Conservation (phyloP, 768 basidiomycete genomes). For the Calocera viscosa region DNA sequence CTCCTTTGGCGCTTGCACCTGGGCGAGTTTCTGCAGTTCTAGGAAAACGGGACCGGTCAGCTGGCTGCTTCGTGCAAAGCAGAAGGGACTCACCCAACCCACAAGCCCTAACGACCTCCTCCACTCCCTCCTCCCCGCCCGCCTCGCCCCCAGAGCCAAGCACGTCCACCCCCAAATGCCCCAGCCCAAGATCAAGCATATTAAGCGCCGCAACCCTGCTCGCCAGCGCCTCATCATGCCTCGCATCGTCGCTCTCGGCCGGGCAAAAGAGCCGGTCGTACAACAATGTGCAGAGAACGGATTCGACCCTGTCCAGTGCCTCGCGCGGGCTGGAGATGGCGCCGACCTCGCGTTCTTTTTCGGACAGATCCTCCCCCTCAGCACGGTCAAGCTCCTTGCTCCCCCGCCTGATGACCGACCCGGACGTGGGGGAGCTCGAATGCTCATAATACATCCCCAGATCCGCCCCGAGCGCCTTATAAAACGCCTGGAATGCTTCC, state of each 20-base stretch:
- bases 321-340: conserved; percentile 38
- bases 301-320: conserved; percentile 67
- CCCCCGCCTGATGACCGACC: neutral
- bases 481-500: conserved; percentile 58
- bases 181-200: conserved; percentile 73
- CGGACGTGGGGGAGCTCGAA: conserved; percentile 28
- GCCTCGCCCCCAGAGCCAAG: conserved; percentile 32
- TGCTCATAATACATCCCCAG: conserved; percentile 30
- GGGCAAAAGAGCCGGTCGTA: conserved; percentile 60
- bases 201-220: conserved; percentile 84
- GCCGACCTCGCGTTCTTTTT: too few relatives aligned
- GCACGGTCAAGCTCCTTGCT: conserved; percentile 24
- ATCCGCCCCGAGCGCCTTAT: conserved; percentile 52
- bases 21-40: conserved; percentile 41
- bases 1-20: conserved; percentile 50
- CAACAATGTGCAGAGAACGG: conserved; percentile 53
- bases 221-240: conserved; percentile 81
- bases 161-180: conserved; percentile 80
- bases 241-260: conserved; percentile 57
- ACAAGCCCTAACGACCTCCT: conserved; percentile 54
- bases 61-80: neutral
- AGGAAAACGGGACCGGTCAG: neutral
- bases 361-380: conserved; percentile 28
- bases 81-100: conserved; percentile 53
- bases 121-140: conserved; percentile 36